Evolutionary conservation across 108 stramenopile genomes (phyloP), one percentile per base, ranked within the genome.

Genomic region (Chaetoceros tenuissimus): DNA sequence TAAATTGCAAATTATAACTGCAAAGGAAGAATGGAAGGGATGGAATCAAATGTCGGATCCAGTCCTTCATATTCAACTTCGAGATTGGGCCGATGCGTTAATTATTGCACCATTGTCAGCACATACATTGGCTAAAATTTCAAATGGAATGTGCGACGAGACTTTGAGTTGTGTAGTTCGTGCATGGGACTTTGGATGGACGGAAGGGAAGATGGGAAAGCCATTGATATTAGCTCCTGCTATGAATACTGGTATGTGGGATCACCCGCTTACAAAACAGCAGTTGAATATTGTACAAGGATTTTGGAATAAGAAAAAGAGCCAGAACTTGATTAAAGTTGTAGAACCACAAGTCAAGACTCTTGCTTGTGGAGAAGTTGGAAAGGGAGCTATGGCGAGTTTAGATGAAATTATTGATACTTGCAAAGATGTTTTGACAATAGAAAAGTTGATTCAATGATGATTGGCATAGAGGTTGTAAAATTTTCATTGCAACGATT

Each of bases 181-280:
- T 26, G 95, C 95, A 23, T 96, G 95, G 95, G 91, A 94, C 63
- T 82, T 78, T 57, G 79, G 75, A 25, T 66, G 79, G 24, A 51
- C 68, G 29, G 17, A 29, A 21, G 53, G 13, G 24, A 51, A 63
- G 27, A 64, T 56, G 10, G 62, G 67, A 21, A 94, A 93, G 60
- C 95, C 95, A 16, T 17, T 92, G n/a, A 29, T 94, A 17, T 48
- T 96, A 45, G 89, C 89, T 24, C 95, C 95, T 7, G 95, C 95
- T 28, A 96, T 96, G 95, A 96, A 96, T 68, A 94, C 95, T 13
- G 75, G 74, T 57, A 96, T 96, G 95, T 96, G 87, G 89, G 72
- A 89, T 23, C 90, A 96, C 67, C 88, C 90, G 5, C 43, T 92
- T 55, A 96, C 93, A 26, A 57, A 54, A 19, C 30, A 28, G 31